phyloP scores from a whole-genome alignment of 2,329 filamentous ascomycete genomes.

The Aspergillus bombycis region DNA sequence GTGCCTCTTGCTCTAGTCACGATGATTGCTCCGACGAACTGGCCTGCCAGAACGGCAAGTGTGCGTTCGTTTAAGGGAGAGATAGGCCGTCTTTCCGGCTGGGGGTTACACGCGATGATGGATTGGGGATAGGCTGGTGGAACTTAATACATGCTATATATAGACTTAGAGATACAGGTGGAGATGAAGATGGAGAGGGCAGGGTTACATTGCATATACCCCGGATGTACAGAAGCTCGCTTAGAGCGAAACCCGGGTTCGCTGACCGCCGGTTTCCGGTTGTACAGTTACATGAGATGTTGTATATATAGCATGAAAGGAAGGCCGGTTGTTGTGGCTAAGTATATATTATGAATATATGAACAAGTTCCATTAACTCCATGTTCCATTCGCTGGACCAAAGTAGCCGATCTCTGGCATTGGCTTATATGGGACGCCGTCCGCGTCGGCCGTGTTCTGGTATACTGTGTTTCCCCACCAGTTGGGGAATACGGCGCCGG shows the following conservation, averaged over 20 bases:
- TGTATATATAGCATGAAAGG: background rate
- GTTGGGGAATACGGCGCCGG: constrained; percentile 32
- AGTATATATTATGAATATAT: background rate
- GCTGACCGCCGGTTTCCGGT: background rate
- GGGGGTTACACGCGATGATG: background rate
- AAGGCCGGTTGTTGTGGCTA: background rate
- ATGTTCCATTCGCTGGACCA: constrained; percentile 35
- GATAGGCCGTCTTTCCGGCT: background rate
- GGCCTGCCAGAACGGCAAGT: constrained; percentile 12
- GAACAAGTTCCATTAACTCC: constrained; percentile 19
- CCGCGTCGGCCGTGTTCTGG: constrained; percentile 34
- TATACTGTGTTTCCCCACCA: constrained; percentile 42
- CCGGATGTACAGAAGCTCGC: background rate
- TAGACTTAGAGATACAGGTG: background rate
- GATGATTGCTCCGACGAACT: constrained; percentile 21
- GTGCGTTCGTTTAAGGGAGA: background rate
- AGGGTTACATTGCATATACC: background rate
- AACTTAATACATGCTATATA: background rate
- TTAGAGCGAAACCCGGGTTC: background rate
- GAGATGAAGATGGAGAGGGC: background rate
- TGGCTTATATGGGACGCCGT: constrained; percentile 31
- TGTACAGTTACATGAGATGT: background rate
- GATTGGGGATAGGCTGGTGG: background rate
- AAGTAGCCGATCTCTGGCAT: constrained; percentile 35
- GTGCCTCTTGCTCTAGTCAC: constrained; percentile 16